Conservation (phyloP, 352 stramenopile genomes). For the Chrysophaeum taylorii region DNA sequence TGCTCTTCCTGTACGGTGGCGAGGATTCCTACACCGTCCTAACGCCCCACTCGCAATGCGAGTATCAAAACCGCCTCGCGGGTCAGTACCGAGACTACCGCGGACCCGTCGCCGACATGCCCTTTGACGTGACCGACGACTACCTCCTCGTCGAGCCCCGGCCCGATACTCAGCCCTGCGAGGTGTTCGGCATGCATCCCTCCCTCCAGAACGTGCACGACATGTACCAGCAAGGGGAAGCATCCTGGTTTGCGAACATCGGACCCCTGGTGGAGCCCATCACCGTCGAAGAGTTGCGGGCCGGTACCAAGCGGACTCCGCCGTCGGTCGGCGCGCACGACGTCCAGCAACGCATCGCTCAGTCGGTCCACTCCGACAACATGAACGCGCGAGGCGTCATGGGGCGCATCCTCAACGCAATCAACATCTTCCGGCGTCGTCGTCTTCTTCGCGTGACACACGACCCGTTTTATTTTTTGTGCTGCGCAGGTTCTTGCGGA, state of each 20-base stretch:
- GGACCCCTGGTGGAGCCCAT: constrained; percentile 46
- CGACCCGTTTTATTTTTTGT: too few species aligned
- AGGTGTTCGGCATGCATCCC: constrained; percentile 47
- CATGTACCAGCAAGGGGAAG: constrained; percentile 46
- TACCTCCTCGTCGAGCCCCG: too few species aligned
- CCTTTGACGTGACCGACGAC: constrained; percentile 35
- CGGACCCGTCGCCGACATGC: constrained; percentile 16
- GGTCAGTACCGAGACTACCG: constrained; percentile 33
- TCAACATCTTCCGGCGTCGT: too few species aligned
- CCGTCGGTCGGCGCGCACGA: constrained; percentile 45
- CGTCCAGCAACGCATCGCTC: constrained; percentile 27
- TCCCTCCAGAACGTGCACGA: constrained; percentile 29
- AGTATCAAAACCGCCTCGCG: constrained; percentile 27
- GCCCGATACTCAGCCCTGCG: constrained; percentile 35
- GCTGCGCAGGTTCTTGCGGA: too few species aligned
- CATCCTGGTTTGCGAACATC: constrained; percentile 42
- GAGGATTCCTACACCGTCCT: constrained; percentile 44
- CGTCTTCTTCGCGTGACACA: too few species aligned
- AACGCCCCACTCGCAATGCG: constrained; percentile 38
- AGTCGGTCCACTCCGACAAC: constrained; percentile 38
- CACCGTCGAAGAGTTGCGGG: constrained; percentile 34
- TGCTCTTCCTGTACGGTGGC: constrained; percentile 42
- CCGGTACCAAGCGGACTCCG: constrained; percentile 34
- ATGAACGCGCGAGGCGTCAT: constrained; percentile 42
- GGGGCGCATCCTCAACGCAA: constrained; percentile 40